Conservation (phyloP, 176 grass and related monocot genomes). For the Chloris gayana region DNA sequence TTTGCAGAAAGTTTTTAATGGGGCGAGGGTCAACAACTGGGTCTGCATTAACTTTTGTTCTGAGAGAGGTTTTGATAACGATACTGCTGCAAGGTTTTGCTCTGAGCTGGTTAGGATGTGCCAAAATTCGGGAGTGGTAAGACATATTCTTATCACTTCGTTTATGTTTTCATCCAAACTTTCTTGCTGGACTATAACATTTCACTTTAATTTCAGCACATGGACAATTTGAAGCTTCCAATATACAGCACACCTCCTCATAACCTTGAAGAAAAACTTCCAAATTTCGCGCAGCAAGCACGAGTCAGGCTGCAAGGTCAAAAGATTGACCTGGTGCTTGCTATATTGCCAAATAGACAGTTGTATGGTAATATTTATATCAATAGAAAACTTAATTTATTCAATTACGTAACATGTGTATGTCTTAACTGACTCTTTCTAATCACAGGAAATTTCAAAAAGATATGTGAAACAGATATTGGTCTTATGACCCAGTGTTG, state of each 20-base stretch:
- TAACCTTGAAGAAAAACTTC: conserved; percentile 27
- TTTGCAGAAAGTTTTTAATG: conserved; percentile 48
- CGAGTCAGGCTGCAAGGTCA: background rate
- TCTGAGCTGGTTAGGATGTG: background rate
- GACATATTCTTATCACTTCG: background rate
- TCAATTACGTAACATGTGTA: background rate
- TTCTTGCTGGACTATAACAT: background rate
- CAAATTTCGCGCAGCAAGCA: background rate
- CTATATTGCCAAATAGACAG: conserved; percentile 60
- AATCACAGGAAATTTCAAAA: conserved; percentile 54
- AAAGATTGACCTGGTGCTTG: conserved; percentile 57
- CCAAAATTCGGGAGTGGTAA: conserved; percentile 42
- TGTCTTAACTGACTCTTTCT: background rate
- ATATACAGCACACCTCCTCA: conserved; percentile 20
- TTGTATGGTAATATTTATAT: conserved; percentile 58
- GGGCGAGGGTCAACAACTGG: conserved; percentile 32
- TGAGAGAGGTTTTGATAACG: background rate
- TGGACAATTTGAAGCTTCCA: conserved; percentile 6
- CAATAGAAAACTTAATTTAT: background rate
- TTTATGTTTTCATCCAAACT: background rate
- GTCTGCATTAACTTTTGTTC: conserved; percentile 34
- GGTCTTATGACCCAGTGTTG: conserved; percentile 69
- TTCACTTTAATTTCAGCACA: conserved; percentile 32
- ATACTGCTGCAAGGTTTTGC: background rate
- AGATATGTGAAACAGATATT: conserved; percentile 64